Base-by-base conservation (phyloP, 1,139 yeast genomes). In the Taphrina sp. region DNA sequence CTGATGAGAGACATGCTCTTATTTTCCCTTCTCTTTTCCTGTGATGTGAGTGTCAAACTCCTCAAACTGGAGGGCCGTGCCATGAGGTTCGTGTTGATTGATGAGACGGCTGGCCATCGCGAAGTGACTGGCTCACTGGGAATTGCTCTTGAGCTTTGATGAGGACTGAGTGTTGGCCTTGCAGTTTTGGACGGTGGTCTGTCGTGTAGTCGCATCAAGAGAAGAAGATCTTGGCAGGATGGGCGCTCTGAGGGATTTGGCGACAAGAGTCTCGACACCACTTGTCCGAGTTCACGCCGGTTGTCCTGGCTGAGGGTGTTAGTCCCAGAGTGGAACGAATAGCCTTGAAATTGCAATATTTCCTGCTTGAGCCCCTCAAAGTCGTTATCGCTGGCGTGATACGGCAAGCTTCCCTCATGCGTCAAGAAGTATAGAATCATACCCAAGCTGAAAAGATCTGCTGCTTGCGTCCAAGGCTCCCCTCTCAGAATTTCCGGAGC, bases 361-460 rank as follows among this genome's bases (percentile, higher is more conserved):
- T 76, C 78, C 1, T 62, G 52, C 53, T 70, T 72, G 29, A 82
- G 68, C 1, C 66, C 67, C 1, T 68, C 70, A 23, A 74, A 70
- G 61, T 64, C 68, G 19, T 58, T 62, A 10, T 75, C 77, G 14
- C 20, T 17, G 8, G 54, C 20, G 3, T 26, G 34, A 26, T 39
- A 69, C 56, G 51, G 96, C 34, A 87, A 70, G 22, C 70, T 46
- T 2, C 70, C 0, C 2, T 89, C 86, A 65, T 82, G 83, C 60
- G 90, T 81, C 56, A 88, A 68, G 66, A 78, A 86, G 66, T 85
- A 82, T 46, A 87, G 69, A 31, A 87, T 84, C 80, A 89, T 78
- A 0, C 96, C 96, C 36, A 88, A 68, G 0, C 95, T 84, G 66
- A 85, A 88, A 51, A 86, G 76, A 67, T 88, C 96, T 28, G 95